phyloP scores from a whole-genome alignment of 306 rosid species.

The Sindora glabra region DNA sequence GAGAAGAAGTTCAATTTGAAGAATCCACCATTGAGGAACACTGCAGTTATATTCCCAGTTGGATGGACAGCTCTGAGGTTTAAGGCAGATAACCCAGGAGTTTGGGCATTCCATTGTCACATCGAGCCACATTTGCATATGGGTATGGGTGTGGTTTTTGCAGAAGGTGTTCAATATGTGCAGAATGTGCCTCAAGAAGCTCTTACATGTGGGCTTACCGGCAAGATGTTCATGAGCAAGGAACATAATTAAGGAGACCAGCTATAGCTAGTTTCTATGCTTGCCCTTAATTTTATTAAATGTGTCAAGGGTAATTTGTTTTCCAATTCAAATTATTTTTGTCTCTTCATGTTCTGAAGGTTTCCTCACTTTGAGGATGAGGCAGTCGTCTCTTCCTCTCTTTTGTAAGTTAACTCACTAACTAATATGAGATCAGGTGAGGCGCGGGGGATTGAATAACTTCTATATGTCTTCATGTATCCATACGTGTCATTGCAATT shows the following conservation, averaged over 20 bases:
- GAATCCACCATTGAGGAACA: slow-evolving; percentile 60
- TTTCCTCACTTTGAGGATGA: no score
- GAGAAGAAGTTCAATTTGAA: slow-evolving; percentile 33
- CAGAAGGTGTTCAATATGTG: slow-evolving; percentile 29
- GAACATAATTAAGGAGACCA: slow-evolving; percentile 3
- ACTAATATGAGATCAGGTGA: no score
- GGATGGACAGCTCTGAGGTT: slow-evolving; percentile 71
- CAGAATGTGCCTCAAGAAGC: slow-evolving; percentile 28
- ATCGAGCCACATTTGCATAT: slow-evolving; percentile 65
- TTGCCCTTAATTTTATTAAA: neutral
- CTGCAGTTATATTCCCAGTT: slow-evolving; percentile 48
- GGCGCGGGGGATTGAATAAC: no score
- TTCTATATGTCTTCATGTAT: no score
- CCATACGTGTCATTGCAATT: no score
- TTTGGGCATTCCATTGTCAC: slow-evolving; percentile 75
- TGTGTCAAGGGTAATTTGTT: no score
- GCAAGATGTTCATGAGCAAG: neutral
- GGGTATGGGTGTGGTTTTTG: slow-evolving; percentile 69
- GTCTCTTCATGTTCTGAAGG: no score
- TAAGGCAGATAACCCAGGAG: slow-evolving; percentile 60
- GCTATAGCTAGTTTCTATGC: neutral
- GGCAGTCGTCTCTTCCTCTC: no score
- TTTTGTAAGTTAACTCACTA: no score
- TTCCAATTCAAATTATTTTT: no score
- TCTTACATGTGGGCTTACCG: slow-evolving; percentile 36